Evolutionary conservation across 805 yeast genomes (phyloP).

Genomic region (Cyberlindnera mrakii): DNA sequence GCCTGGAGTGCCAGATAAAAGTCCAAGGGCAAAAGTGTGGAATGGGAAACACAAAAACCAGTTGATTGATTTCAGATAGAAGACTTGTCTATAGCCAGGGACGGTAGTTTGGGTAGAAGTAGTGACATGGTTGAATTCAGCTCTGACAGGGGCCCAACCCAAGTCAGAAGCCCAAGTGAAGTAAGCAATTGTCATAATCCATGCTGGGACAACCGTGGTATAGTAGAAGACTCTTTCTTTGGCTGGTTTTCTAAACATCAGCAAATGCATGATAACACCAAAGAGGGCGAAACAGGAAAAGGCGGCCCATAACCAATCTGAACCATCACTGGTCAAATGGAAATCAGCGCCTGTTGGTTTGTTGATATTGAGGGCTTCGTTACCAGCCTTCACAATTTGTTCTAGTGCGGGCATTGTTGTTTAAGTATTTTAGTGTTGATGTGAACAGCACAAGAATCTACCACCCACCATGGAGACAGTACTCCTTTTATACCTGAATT

Average conservation of each 20-base stretch:
- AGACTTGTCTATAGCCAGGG: slow-evolving; percentile 43
- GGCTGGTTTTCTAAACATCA: slow-evolving; percentile 23
- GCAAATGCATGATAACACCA: slow-evolving; percentile 23
- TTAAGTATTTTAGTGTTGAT: neutral
- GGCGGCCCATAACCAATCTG: slow-evolving; percentile 64
- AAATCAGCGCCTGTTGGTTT: slow-evolving; percentile 35
- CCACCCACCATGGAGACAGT: too few relatives aligned
- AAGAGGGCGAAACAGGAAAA: slow-evolving; percentile 39
- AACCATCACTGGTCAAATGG: slow-evolving; percentile 50
- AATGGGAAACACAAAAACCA: slow-evolving; percentile 45
- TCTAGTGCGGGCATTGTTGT: slow-evolving; percentile 34
- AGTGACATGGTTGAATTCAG: slow-evolving; percentile 42
- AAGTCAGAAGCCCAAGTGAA: slow-evolving; percentile 52
- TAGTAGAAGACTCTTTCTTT: slow-evolving; percentile 26
- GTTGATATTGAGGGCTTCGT: slow-evolving; percentile 14
- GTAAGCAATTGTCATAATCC: slow-evolving; percentile 40
- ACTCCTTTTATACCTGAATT: too few relatives aligned
- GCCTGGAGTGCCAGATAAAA: slow-evolving; percentile 33
- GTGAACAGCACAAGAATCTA: too few relatives aligned
- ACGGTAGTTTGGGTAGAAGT: slow-evolving; percentile 33
- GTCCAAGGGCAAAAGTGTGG: slow-evolving; percentile 20
- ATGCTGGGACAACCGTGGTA: slow-evolving; percentile 35
- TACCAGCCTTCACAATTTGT: slow-evolving; percentile 32
- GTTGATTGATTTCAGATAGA: slow-evolving; percentile 48
- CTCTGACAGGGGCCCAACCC: slow-evolving; percentile 43